Base-by-base conservation (phyloP, 1,284 basidiomycete genomes). In the Cutaneotrichosporon cutaneum region DNA sequence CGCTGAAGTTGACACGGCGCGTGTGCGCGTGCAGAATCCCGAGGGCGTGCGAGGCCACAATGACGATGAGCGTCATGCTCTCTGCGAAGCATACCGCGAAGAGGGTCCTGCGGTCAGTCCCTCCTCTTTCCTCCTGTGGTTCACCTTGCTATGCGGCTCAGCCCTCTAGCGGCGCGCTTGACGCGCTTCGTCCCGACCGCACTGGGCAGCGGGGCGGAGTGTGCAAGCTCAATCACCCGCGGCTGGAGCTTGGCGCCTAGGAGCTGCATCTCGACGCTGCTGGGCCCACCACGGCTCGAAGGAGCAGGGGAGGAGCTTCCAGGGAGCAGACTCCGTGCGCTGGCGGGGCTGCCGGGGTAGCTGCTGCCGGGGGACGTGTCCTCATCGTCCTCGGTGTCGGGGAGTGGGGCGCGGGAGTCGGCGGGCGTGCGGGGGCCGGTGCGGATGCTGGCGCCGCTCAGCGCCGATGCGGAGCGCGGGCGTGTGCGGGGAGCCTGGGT, bases 61-160 rank as follows among this genome's bases (percentile, higher is more conserved):
- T 66, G 1, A 71, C 69, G 33, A 80, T 60, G n/a, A 81, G 66
- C 53, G 75, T 74, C 58, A 77, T 74, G 32, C 72, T 68, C 62
- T 81, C 79, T 2, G 78, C 76, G 62, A 80, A 76, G 56, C 74
- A 77, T 3, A 77, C 53, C 6, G 76, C 76, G 62, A 80, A 79
- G 35, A 81, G 68, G 4, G 69, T 62, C 47, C 78, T 78, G 47
- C 51, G 9, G 54, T 51, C 35, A 54, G 54, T n/a, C n/a, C n/a
- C n/a, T n/a, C n/a, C n/a, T n/a, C n/a, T n/a, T n/a, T n/a, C n/a
- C n/a, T n/a, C n/a, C 54, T 9, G 33, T 21, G 33, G 62, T 70
- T 56, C 56, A 75, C 75, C 72, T 66, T 7, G 74, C 68, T 5
- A 69, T 58, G n/a, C 73, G 63, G 30, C 73, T 70, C 36, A 80